Evolutionary conservation across 352 stramenopile genomes (phyloP), one percentile per base, ranked within the genome.

Genomic region (Pythium angustatum): DNA sequence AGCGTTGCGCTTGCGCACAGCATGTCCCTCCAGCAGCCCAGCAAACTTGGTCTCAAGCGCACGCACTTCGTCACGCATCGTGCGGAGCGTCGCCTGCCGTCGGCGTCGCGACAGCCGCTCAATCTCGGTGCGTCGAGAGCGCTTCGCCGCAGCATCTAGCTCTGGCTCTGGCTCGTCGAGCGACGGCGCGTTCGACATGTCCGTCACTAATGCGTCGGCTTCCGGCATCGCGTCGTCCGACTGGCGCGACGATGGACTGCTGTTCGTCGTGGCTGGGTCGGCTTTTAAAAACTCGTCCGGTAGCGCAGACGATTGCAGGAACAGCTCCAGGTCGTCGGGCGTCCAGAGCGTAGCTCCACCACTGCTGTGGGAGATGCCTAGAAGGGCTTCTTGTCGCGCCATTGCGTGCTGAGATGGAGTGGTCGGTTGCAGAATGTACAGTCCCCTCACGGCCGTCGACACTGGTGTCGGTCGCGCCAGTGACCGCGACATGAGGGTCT

Each of bases 121-220:
- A 21, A 69, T 69, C 48, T 69, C 62, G 5, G 62, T 64, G 26
- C 62, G 62, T 17, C 62, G 54, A 27, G 27, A 17, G 34, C 62
- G 62, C 27, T 31, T 33, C n/a, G 61, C 44, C 8, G 51, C 41
- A 6, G 61, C 52, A n/a, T 57, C 44, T 22, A 67, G 38, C 17
- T 66, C 58, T 1, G n/a, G 40, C 19, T n/a, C n/a, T n/a, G n/a
- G n/a, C 10, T 5, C 24, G n/a, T 66, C 59, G 38, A 24, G 28
- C 5, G 30, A 38, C n/a, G 33, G 14, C 1, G 21, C 44, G 22
- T 30, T 50, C 3, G 27, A 34, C 14, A 50, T 17, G 24, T 58
- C 51, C 27, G 28, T 24, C 14, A 26, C 11, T 9, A 54, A 27
- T 14, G 30, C 5, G 15, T 40, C 30, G n/a, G 7, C 12, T 30